These are phyloP conservation scores for Coemansia sp. DNA, from an alignment of 192 early-diverging fungal species.

Conservation along the genomic window DNA sequence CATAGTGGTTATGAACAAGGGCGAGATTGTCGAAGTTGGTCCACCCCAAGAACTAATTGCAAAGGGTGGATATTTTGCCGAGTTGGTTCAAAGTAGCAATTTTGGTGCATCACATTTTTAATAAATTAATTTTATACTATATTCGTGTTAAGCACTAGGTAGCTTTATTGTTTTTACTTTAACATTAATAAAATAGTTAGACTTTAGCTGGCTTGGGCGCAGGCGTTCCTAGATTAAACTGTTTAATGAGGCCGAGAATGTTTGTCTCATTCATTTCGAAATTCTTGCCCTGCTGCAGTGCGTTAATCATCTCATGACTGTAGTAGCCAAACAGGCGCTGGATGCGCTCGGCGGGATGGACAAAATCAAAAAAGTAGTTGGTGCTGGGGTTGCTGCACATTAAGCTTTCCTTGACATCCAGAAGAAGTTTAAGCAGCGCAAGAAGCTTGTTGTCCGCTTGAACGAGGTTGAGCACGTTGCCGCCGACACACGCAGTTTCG, in stretches of 20 bases:
- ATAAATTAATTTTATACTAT: background rate
- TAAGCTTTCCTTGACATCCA: constrained; percentile 34
- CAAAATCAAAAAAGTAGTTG: constrained; percentile 48
- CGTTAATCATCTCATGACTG: constrained; percentile 20
- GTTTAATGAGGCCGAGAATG: constrained; percentile 24
- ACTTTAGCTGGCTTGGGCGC: constrained; percentile 27
- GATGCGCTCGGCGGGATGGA: constrained; percentile 44
- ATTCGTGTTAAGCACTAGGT: background rate
- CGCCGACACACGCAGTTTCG: constrained; percentile 40
- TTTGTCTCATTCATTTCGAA: constrained; percentile 22
- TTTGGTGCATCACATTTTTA: background rate
- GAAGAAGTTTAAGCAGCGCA: constrained; percentile 30
- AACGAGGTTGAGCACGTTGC: constrained; percentile 35
- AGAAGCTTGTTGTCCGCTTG: constrained; percentile 35
- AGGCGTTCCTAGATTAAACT: constrained; percentile 28
- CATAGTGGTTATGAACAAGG: constrained; percentile 71
- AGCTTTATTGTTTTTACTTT: no score
- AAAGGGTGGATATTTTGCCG: background rate
- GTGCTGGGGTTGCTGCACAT: constrained; percentile 42
- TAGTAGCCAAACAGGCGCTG: constrained; percentile 50
- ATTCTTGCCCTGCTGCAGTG: constrained; percentile 12
- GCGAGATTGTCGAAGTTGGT: constrained; percentile 63
- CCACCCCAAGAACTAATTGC: constrained; percentile 42
- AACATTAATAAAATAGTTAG: background rate
- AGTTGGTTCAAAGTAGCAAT: background rate